Conservation (phyloP, 1,284 basidiomycete genomes). For the Irpex sp. region DNA sequence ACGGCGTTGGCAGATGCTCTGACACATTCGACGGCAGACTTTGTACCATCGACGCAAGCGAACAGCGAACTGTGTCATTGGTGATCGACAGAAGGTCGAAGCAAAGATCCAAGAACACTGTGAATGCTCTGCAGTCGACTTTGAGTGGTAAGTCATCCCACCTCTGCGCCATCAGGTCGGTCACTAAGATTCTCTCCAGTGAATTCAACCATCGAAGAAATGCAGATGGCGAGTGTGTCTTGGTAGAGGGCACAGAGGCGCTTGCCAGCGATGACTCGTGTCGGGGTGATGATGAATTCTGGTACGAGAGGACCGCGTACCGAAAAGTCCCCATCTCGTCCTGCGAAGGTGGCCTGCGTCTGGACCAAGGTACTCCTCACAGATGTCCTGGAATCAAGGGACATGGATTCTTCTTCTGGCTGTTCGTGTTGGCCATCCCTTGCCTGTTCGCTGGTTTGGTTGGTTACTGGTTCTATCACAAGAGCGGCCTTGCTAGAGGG, state of each 20-base stretch:
- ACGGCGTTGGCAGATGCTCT: background rate
- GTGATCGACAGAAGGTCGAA: conserved; percentile 51
- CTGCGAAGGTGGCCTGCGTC: conserved; percentile 72
- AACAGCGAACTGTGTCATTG: conserved; percentile 79
- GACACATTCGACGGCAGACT: conserved; percentile 42
- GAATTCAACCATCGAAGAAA: conserved; percentile 88
- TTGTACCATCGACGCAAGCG: conserved; percentile 83
- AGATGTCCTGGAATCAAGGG: conserved; percentile 73
- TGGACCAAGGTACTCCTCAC: conserved; percentile 69
- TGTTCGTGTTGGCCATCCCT: conserved; percentile 68
- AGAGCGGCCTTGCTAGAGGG: conserved; percentile 67
- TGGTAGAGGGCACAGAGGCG: conserved; percentile 62
- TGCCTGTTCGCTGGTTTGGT: conserved; percentile 68
- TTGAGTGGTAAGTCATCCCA: conserved; percentile 73
- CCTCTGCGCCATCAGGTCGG: background rate
- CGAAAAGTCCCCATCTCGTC: conserved; percentile 84
- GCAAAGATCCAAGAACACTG: conserved; percentile 66
- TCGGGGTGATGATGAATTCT: conserved; percentile 54
- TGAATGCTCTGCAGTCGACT: conserved; percentile 68
- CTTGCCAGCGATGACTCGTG: conserved; percentile 61
- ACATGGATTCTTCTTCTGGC: conserved; percentile 79
- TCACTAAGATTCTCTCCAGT: conserved; percentile 32
- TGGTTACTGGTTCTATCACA: conserved; percentile 75
- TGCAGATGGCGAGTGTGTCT: conserved; percentile 63
- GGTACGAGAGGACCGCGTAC: conserved; percentile 90